A percentile compares a stretch with the other conserved stretches of the same genome.
phyloP scores from a whole-genome alignment of 768 basidiomycete species.

The Erythrobasidium yunnanense region DNA sequence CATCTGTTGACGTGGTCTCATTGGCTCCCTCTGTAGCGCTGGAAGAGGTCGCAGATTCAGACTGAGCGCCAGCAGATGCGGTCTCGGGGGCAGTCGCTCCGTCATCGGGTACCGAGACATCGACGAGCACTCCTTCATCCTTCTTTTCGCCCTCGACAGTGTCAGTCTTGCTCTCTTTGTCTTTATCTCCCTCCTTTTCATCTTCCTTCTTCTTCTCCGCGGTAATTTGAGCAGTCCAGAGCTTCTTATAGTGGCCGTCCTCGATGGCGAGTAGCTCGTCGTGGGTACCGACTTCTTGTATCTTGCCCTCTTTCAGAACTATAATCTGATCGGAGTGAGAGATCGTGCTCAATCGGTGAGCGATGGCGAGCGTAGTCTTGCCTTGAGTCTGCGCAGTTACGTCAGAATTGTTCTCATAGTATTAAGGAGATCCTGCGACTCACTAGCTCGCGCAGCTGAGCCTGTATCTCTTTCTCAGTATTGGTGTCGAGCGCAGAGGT shows the following conservation, averaged over 20 bases:
- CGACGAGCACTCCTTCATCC: too few relatives aligned
- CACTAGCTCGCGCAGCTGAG: conserved; percentile 62
- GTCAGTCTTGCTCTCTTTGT: too few relatives aligned
- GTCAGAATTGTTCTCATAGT: neutral
- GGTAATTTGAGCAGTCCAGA: conserved; percentile 24
- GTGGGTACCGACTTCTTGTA: conserved; percentile 60
- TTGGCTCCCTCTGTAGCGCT: too few relatives aligned
- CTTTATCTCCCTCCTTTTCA: too few relatives aligned
- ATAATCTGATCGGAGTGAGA: conserved; percentile 63
- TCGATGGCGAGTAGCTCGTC: conserved; percentile 26
- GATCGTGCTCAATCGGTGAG: conserved; percentile 47
- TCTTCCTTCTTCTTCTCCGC: too few relatives aligned
- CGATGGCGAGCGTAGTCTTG: conserved; percentile 30
- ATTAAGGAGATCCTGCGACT: neutral
- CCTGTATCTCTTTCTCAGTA: conserved; percentile 80
- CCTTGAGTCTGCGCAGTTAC: conserved; percentile 1
- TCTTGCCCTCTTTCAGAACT: conserved; percentile 78
- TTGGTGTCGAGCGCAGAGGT: conserved; percentile 66
- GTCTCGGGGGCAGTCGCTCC: too few relatives aligned
- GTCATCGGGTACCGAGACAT: too few relatives aligned
- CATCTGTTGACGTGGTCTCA: too few relatives aligned
- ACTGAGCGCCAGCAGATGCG: too few relatives aligned
- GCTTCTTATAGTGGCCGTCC: conserved; percentile 17
- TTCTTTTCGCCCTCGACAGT: too few relatives aligned
- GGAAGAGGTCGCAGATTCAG: too few relatives aligned